Evolutionary conservation across 305 asterid species (phyloP).

Genomic region (Fraxinus angustifolia): DNA sequence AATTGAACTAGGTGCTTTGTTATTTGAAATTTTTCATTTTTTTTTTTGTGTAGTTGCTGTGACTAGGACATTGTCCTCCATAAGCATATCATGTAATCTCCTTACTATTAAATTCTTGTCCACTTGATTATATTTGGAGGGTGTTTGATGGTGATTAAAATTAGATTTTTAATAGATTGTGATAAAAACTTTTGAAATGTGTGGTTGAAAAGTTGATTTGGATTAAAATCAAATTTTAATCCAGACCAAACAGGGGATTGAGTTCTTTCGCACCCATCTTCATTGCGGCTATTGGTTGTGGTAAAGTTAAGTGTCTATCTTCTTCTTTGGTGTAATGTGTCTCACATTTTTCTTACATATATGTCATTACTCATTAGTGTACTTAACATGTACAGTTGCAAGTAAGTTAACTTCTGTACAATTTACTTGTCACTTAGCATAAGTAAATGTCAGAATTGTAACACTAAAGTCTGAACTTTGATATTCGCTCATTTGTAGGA

Average conservation of each 20-base stretch:
- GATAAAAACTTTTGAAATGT: too few relatives aligned
- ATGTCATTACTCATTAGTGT: too few relatives aligned
- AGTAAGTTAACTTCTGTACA: too few relatives aligned
- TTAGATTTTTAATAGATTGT: too few relatives aligned
- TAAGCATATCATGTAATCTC: not conserved
- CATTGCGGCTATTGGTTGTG: not conserved
- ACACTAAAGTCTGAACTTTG: slow-evolving; percentile 18
- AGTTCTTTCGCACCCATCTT: not conserved
- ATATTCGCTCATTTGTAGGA: slow-evolving; percentile 52
- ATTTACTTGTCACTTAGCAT: too few relatives aligned
- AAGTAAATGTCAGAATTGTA: not conserved
- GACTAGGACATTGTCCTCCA: not conserved
- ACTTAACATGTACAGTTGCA: too few relatives aligned
- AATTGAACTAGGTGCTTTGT: not conserved
- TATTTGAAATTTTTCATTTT: not conserved
- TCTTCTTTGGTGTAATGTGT: not conserved
- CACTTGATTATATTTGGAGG: not conserved
- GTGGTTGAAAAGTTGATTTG: too few relatives aligned
- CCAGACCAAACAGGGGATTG: not conserved
- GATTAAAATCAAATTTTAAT: too few relatives aligned
- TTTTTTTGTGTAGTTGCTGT: not conserved
- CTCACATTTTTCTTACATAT: not conserved
- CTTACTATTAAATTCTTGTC: not conserved
- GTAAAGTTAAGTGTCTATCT: not conserved
- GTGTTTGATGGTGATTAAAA: too few relatives aligned